Percentiles rank a stretch among this genome's conserved stretches.
phyloP scores from a whole-genome alignment of 441 rosid species.

The Gossypium armourianum region DNA sequence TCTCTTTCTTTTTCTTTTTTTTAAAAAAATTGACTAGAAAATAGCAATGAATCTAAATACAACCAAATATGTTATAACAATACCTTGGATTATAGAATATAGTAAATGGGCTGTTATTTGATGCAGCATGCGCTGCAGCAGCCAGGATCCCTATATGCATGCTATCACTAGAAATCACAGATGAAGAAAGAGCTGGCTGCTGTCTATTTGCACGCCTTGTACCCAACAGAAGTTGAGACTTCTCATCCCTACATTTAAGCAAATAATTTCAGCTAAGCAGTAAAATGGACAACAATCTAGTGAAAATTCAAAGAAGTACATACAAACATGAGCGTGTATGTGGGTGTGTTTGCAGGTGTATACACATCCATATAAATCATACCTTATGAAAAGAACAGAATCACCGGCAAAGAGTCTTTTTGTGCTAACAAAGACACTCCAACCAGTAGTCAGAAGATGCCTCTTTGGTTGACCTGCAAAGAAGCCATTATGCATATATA shows the following conservation, averaged over 20 bases:
- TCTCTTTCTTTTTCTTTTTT: not conserved
- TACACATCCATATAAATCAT: slow-evolving; percentile 10
- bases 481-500: not conserved
- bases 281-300: slow-evolving; percentile 2
- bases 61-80: slow-evolving; percentile 1
- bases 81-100: slow-evolving; percentile 65
- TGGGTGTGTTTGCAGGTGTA: not conserved
- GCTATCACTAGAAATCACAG: slow-evolving; percentile 62
- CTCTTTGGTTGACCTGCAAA: slow-evolving; percentile 81
- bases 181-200: slow-evolving; percentile 56
- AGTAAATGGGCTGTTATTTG: slow-evolving; percentile 53
- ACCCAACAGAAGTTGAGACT: slow-evolving; percentile 54
- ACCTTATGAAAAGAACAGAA: slow-evolving; percentile 84
- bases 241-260: slow-evolving; percentile 45
- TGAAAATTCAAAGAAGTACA: not conserved
- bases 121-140: slow-evolving; percentile 74
- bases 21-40: not conserved
- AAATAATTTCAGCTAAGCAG: slow-evolving; percentile 18
- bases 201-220: slow-evolving; percentile 52
- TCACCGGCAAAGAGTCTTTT: slow-evolving; percentile 89
- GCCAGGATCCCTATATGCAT: slow-evolving; percentile 74
- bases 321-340: not conserved
- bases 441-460: slow-evolving; percentile 80
- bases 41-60: not conserved
- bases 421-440: slow-evolving; percentile 89